Percentiles rank a stretch among this genome's conserved stretches.
phyloP scores from a whole-genome alignment of 768 basidiomycete species.

The Macrolepiota albuminosa region DNA sequence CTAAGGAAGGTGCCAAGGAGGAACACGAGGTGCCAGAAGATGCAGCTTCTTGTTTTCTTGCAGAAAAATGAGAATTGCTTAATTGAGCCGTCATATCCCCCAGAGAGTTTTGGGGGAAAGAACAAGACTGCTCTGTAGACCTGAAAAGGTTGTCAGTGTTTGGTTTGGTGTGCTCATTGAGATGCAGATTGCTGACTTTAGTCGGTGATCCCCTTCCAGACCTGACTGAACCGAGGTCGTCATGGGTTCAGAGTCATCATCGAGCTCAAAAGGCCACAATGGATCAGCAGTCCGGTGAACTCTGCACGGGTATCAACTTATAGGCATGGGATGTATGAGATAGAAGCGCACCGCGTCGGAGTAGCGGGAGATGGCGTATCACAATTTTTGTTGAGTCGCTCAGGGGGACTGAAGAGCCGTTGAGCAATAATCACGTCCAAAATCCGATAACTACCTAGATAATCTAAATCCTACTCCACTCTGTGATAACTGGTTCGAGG shows the following conservation, averaged over 20 bases:
- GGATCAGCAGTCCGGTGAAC: neutral
- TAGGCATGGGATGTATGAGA: neutral
- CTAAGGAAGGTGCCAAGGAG: constrained; percentile 3
- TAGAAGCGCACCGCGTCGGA: constrained; percentile 8
- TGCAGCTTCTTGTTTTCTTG: neutral
- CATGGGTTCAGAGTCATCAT: neutral
- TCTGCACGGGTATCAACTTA: neutral
- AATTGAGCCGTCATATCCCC: neutral
- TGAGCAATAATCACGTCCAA: neutral
- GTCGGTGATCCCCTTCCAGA: neutral
- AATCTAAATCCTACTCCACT: constrained; percentile 1
- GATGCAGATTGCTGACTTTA: neutral
- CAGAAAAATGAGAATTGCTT: neutral
- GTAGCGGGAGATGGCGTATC: constrained; percentile 1
- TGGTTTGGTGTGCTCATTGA: neutral
- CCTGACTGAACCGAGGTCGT: neutral
- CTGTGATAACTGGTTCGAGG: neutral
- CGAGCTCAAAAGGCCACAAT: neutral
- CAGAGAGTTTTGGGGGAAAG: neutral
- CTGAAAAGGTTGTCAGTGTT: neutral
- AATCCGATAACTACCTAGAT: neutral
- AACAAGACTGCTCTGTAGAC: neutral
- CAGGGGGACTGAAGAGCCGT: constrained; percentile 2
- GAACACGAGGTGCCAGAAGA: neutral
- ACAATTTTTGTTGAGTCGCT: neutral